Evolutionary conservation across 805 yeast genomes (phyloP), one percentile per base, ranked within the genome.

Genomic region (Wickerhamomyces rabaulensis): DNA sequence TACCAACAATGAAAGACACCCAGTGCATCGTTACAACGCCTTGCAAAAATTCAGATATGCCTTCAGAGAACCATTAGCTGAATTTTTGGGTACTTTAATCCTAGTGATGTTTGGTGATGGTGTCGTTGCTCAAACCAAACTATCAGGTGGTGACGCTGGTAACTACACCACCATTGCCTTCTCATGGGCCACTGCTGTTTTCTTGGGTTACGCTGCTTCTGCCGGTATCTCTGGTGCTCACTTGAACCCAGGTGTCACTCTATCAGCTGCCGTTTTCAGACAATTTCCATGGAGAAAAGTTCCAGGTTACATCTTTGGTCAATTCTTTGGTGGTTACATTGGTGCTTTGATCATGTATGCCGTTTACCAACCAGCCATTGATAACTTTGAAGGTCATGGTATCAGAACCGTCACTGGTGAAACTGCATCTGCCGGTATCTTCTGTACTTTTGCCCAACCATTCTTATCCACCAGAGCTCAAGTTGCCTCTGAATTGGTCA

Each of bases 161-260:
- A 65, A 66, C 42, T 71, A 67, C 47, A 68, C 68, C 40, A 65
- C 70, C 17, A 61, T 75, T 44, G 72, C 73, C 3, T 54, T 76
- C 36, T 67, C 73, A n/a, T 77, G 81, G 81, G 82, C 78, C 40
- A 64, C 75, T 33, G 82, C 78, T 1, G 79, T 74, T 35, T 72
- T 74, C 55, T 57, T 76, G 56, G 82, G 81, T 42, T 75, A 74
- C 54, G 65, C 68, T 44, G 64, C 69, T 8, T 68, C 79, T 37
- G 80, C 80, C 49, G 82, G 82, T 52, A 65, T 76, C 44, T 75
- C 80, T 35, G 82, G 80, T 56, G 82, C 77, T n/a, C 82, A 77
- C 59, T 57, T 77, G 49, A 77, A 78, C 59, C 80, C 82, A 4
- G 76, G 78, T 47, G 70, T 76, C 31, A 76, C 82, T 1, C 42